Evolutionary conservation across 495 filamentous ascomycete genomes (phyloP).

Genomic region (Hypoxylon subgilvum): DNA sequence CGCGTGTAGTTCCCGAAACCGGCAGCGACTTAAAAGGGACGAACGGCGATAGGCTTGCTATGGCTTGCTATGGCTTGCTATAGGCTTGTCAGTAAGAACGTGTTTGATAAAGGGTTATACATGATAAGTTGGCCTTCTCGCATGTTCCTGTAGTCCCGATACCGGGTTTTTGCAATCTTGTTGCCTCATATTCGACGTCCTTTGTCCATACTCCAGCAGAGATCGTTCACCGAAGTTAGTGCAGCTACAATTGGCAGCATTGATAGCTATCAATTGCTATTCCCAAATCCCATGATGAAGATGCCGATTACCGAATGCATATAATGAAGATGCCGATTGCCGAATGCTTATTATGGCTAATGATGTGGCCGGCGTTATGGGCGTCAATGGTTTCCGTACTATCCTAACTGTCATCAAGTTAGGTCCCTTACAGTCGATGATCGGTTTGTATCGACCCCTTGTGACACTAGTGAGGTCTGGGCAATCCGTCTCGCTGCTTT

Average conservation of each 20-base stretch:
- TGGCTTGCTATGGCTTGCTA: too few relatives aligned
- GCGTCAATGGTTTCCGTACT: background rate
- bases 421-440: conserved; percentile 5
- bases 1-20: conserved; percentile 40
- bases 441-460: conserved; percentile 9
- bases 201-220: background rate
- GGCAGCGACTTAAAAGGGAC: conserved; percentile 21
- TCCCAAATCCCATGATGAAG: conserved; percentile 34
- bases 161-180: conserved; percentile 18
- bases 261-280: conserved; percentile 24
- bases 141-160: conserved; percentile 28
- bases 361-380: background rate
- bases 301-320: conserved; percentile 34
- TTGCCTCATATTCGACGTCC: background rate
- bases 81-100: conserved; percentile 12
- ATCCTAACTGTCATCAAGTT: conserved; percentile 6
- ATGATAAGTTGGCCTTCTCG: conserved; percentile 4
- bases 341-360: conserved; percentile 10
- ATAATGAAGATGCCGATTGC: conserved; percentile 36
- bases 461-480: background rate
- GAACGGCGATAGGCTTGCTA: conserved; percentile 10
- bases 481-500: conserved; percentile 16
- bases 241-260: background rate
- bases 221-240: background rate
- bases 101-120: conserved; percentile 13